Conservation (phyloP, 805 yeast species). For the Lachancea quebecensis region DNA sequence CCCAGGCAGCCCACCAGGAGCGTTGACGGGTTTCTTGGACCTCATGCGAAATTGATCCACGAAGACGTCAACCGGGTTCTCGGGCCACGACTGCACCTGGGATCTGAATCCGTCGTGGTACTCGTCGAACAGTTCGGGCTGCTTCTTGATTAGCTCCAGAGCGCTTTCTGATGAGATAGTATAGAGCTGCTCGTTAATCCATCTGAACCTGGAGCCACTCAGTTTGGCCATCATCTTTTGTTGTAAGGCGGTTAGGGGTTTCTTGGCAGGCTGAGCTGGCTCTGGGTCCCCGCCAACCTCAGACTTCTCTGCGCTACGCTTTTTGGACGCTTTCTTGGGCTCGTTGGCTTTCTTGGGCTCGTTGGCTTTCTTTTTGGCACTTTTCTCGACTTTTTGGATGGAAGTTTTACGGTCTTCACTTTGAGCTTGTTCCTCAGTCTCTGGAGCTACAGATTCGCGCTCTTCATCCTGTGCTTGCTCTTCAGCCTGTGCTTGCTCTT, state of each 20-base stretch:
- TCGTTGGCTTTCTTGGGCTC: no score
- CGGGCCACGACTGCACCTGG: conserved; percentile 97
- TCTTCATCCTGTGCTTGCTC: conserved; percentile 6
- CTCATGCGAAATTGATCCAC: conserved; percentile 61
- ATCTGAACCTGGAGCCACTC: conserved; percentile 91
- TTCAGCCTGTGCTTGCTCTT: conserved; percentile 5
- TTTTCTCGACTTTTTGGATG: neutral
- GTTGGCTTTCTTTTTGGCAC: no score
- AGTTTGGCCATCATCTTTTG: conserved; percentile 93
- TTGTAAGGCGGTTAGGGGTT: conserved; percentile 75
- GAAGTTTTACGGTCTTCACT: conserved; percentile 5
- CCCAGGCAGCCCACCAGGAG: conserved; percentile 95
- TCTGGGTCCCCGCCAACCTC: conserved; percentile 6
- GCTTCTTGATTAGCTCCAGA: conserved; percentile 58
- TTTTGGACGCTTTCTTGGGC: no score
- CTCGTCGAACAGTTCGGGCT: conserved; percentile 86
- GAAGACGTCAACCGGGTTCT: conserved; percentile 92
- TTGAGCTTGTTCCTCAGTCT: neutral
- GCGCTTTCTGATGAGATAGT: conserved; percentile 79
- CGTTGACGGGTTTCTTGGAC: conserved; percentile 64
- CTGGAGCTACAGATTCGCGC: conserved; percentile 8
- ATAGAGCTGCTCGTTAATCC: conserved; percentile 97
- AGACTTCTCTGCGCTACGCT: no score
- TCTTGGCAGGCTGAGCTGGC: conserved; percentile 18
- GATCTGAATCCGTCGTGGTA: conserved; percentile 93